Conservation (phyloP, 495 filamentous ascomycete species). For the Penicillium cosmopolitanum region DNA sequence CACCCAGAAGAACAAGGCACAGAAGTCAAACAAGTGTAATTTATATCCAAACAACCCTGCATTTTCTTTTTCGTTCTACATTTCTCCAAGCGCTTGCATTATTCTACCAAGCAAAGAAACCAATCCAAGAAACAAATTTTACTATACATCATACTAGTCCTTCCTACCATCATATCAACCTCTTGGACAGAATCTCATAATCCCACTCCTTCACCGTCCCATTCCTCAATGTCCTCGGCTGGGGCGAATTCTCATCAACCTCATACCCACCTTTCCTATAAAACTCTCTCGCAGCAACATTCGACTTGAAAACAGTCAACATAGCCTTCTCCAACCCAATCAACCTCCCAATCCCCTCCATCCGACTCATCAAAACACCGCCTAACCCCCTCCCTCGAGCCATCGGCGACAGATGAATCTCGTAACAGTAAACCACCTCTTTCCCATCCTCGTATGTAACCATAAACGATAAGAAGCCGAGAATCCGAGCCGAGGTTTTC, state of each 20-base stretch:
- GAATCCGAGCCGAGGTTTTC: slow-evolving; percentile 27
- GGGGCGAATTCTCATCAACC: slow-evolving; percentile 68
- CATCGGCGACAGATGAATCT: slow-evolving; percentile 69
- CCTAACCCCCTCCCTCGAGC: slow-evolving; percentile 55
- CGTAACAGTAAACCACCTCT: slow-evolving; percentile 84
- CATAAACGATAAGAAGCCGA: slow-evolving; percentile 81
- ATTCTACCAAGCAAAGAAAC: too few relatives aligned
- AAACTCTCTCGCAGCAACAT: slow-evolving; percentile 62
- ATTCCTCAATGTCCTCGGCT: slow-evolving; percentile 61
- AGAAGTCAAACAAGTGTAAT: slow-evolving; percentile 81
- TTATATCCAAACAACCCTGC: slow-evolving; percentile 17
- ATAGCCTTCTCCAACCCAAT: slow-evolving; percentile 70
- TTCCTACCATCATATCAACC: slow-evolving; percentile 38
- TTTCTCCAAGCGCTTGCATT: background rate
- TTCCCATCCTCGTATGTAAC: slow-evolving; percentile 76
- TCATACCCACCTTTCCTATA: slow-evolving; percentile 71
- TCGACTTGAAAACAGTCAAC: slow-evolving; percentile 80
- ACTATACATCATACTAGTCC: background rate
- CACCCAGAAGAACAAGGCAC: slow-evolving; percentile 86
- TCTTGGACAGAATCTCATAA: slow-evolving; percentile 75
- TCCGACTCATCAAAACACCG: slow-evolving; percentile 39
- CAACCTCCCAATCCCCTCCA: slow-evolving; percentile 47
- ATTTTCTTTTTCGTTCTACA: slow-evolving; percentile 7
- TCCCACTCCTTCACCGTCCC: slow-evolving; percentile 66
- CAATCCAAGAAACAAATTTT: background rate